Conservation (phyloP, 805 yeast species). For the Monosporozyma aerobia region DNA sequence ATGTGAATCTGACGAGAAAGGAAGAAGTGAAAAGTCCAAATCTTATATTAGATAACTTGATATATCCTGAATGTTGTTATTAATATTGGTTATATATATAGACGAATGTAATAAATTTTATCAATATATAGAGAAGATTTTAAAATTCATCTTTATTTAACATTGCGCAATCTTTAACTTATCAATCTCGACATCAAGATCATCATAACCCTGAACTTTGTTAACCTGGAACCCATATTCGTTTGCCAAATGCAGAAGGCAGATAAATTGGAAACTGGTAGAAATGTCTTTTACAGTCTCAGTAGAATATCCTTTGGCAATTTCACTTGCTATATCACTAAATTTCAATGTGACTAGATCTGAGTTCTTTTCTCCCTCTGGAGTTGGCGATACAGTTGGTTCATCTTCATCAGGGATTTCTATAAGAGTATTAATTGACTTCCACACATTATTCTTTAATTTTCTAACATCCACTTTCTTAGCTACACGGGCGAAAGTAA, state of each 20-base stretch:
- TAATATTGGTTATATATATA: neutral
- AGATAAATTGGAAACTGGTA: conserved; percentile 78
- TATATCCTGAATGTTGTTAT: neutral
- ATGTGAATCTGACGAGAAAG: too few relatives aligned
- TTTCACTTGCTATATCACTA: conserved; percentile 40
- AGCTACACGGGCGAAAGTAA: conserved; percentile 60
- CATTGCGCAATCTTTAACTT: neutral
- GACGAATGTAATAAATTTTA: neutral
- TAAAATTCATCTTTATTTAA: neutral
- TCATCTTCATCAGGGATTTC: conserved; percentile 12
- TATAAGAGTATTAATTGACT: conserved; percentile 31
- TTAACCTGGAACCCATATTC: conserved; percentile 63
- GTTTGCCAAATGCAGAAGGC: conserved; percentile 76
- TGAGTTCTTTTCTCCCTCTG: conserved; percentile 15
- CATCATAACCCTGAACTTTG: conserved; percentile 34
- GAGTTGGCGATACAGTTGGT: conserved; percentile 14
- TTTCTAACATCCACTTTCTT: conserved; percentile 69
- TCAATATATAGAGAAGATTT: neutral
- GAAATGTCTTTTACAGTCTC: conserved; percentile 59
- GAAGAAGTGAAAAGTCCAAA: too few relatives aligned
- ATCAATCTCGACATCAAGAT: conserved; percentile 15
- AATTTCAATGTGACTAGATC: conserved; percentile 25
- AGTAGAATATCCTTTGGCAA: conserved; percentile 43
- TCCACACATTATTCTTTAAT: conserved; percentile 72
- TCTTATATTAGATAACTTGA: too few relatives aligned